A percentile compares a stretch with the other conserved stretches of the same genome.
Evolutionary conservation across 495 filamentous ascomycete genomes (phyloP).

Genomic region (Poronia punctata): DNA sequence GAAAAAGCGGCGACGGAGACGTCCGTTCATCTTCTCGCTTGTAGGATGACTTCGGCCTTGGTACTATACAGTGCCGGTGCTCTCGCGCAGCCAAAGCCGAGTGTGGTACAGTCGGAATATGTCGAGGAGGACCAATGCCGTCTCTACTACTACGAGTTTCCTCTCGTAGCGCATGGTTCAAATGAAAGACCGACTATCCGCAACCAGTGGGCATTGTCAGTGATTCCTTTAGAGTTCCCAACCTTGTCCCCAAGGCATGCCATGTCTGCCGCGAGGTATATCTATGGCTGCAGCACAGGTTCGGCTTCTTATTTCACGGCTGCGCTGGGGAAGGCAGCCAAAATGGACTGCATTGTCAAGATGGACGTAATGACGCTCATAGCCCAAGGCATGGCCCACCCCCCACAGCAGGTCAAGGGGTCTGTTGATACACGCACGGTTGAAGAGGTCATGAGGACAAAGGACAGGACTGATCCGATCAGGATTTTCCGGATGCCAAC

Average conservation of each 20-base stretch:
- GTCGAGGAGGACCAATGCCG: constrained; percentile 56
- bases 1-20: constrained; percentile 14
- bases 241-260: constrained; percentile 40
- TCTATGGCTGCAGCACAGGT: constrained; percentile 49
- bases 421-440: constrained; percentile 49
- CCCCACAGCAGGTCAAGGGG: constrained; percentile 43
- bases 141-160: constrained; percentile 59
- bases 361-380: constrained; percentile 46
- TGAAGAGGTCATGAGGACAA: constrained; percentile 33
- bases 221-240: constrained; percentile 59
- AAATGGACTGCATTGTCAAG: constrained; percentile 57
- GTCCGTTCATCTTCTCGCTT: constrained; percentile 53
- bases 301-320: constrained; percentile 41
- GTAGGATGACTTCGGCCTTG: constrained; percentile 53
- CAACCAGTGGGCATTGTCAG: constrained; percentile 54
- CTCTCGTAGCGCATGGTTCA: constrained; percentile 16
- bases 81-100: constrained; percentile 37
- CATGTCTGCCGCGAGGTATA: constrained; percentile 47
- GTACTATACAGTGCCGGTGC: constrained; percentile 54
- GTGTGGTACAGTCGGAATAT: constrained; percentile 26
- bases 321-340: constrained; percentile 47
- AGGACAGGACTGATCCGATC: constrained; percentile 45
- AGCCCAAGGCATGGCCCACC: constrained; percentile 26
- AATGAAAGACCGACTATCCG: constrained; percentile 29
- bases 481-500: constrained; percentile 44